phyloP scores from a whole-genome alignment of 2,329 filamentous ascomycete genomes.

The Aspergillus unguis region DNA sequence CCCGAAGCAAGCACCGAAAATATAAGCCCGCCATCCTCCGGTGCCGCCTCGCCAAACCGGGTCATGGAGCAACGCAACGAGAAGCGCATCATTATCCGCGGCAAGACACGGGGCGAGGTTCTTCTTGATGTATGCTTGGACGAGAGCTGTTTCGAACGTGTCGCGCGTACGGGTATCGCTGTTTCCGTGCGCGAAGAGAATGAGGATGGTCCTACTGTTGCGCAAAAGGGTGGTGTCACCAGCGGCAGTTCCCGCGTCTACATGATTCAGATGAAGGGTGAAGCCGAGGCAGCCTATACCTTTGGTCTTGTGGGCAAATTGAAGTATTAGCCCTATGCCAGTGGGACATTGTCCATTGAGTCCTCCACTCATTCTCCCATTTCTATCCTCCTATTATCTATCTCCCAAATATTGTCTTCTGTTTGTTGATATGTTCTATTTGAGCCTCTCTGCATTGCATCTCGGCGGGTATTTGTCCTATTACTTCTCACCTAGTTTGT shows the following conservation, averaged over 20 bases:
- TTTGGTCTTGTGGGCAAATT: conserved; percentile 54
- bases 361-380: neutral
- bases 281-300: conserved; percentile 53
- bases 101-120: conserved; percentile 63
- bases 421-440: neutral
- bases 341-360: neutral
- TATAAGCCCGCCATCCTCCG: conserved; percentile 24
- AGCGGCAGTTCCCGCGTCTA: conserved; percentile 57
- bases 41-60: conserved; percentile 37
- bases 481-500: neutral
- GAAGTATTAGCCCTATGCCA: conserved; percentile 40
- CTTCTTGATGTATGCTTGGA: conserved; percentile 81
- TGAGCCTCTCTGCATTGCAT: conserved; percentile 1
- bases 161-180: conserved; percentile 82
- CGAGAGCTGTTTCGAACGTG: conserved; percentile 77
- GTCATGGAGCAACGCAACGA: conserved; percentile 74
- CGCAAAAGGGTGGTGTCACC: conserved; percentile 57
- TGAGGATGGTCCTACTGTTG: conserved; percentile 54
- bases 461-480: neutral
- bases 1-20: conserved; percentile 11
- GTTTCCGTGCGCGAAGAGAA: conserved; percentile 83
- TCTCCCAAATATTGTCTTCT: neutral
- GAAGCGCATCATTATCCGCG: conserved; percentile 78
- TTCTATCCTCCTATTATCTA: neutral
- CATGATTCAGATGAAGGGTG: conserved; percentile 61